A percentile compares a stretch with the other conserved stretches of the same genome.
These are phyloP conservation scores for Alternaria triticina DNA, from an alignment of 2,329 filamentous ascomycete genomes.

Conservation along the genomic window DNA sequence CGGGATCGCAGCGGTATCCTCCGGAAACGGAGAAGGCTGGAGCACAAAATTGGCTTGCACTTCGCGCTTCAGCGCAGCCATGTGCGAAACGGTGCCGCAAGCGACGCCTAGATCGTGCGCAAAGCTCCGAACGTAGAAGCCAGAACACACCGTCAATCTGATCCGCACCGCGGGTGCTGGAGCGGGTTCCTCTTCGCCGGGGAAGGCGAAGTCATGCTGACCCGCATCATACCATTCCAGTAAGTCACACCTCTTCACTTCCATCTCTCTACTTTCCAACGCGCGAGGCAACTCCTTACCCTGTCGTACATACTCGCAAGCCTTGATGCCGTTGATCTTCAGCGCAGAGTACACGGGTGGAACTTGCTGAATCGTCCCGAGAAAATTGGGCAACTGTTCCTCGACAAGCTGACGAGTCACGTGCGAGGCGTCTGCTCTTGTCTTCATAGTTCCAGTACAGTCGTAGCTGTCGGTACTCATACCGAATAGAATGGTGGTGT, in stretches of 20 bases:
- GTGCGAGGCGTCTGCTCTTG: constrained; percentile 19
- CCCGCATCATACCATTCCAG: constrained; percentile 33
- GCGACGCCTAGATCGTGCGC: constrained; percentile 39
- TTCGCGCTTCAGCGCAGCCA: constrained; percentile 32
- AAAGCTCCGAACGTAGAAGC: constrained; percentile 44
- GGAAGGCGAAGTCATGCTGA: constrained; percentile 22
- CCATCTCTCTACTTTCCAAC: constrained; percentile 35
- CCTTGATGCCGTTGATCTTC: constrained; percentile 39
- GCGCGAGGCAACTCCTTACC: constrained; percentile 33
- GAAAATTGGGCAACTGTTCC: constrained; percentile 23
- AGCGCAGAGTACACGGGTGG: constrained; percentile 40
- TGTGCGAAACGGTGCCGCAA: constrained; percentile 31
- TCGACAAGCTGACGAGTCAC: constrained; percentile 27
- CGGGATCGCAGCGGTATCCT: background rate
- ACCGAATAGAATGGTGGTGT: constrained; percentile 37
- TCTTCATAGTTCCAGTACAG: constrained; percentile 25
- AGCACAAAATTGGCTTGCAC: constrained; percentile 27
- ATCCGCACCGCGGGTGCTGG: constrained; percentile 28
- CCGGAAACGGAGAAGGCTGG: background rate
- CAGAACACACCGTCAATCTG: constrained; percentile 34
- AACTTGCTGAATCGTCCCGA: constrained; percentile 30
- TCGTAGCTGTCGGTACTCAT: constrained; percentile 41
- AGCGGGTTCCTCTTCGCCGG: constrained; percentile 12
- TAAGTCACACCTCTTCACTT: constrained; percentile 35
- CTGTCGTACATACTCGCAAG: constrained; percentile 35